Conservation (phyloP, 257 asterid genomes). For the Osmanthus fragrans region DNA sequence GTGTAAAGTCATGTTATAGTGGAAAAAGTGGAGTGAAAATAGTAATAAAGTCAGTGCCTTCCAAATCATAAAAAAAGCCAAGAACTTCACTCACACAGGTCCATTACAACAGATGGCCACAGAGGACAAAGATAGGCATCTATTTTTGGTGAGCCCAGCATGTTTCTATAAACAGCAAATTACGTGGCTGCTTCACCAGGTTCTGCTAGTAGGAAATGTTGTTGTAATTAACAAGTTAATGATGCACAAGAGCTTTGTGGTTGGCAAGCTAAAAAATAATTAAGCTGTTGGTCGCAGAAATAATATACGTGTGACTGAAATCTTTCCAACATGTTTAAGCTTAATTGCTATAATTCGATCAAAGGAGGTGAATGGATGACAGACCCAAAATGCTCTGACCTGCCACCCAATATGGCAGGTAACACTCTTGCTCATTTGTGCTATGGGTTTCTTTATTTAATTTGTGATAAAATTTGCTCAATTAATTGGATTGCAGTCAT, state of each 20-base stretch:
- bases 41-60: not conserved
- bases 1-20: not conserved
- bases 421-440: not conserved
- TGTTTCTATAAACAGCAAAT: not conserved
- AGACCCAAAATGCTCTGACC: not conserved
- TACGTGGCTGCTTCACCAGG: not conserved
- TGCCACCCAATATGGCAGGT: not conserved
- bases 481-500: too few relatives aligned
- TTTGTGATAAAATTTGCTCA: not conserved
- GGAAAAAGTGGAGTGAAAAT: not conserved
- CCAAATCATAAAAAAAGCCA: not conserved
- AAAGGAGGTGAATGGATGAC: not conserved
- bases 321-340: not conserved
- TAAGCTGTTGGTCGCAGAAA: not conserved
- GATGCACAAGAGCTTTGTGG: not conserved
- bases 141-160: not conserved
- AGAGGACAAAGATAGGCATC: not conserved
- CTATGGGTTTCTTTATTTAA: not conserved
- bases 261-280: not conserved
- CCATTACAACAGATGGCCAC: not conserved
- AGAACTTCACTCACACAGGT: not conserved
- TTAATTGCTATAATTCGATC: not conserved
- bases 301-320: not conserved
- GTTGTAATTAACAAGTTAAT: not conserved
- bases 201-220: not conserved